These are phyloP conservation scores for Aspergillus neoniger DNA, from an alignment of 2,329 filamentous ascomycete genomes.

Conservation along the genomic window DNA sequence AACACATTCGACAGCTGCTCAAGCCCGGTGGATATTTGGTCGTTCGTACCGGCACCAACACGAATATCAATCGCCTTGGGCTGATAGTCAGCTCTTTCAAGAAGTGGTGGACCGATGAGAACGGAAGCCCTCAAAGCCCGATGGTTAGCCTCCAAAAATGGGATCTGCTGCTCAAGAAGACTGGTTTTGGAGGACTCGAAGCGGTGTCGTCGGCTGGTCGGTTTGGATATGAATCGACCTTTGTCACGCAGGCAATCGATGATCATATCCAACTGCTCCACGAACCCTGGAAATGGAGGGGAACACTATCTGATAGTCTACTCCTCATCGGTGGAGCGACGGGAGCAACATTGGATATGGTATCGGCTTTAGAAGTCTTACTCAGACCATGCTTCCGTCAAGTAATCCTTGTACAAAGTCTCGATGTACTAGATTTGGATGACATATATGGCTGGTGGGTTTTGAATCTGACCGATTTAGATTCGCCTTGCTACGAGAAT, in stretches of 20 bases:
- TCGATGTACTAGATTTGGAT: background rate
- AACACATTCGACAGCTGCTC: slow-evolving; percentile 25
- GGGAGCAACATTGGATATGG: background rate
- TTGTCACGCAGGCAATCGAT: slow-evolving; percentile 10
- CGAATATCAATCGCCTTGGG: background rate
- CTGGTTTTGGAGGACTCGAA: slow-evolving; percentile 7
- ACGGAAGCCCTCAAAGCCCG: background rate
- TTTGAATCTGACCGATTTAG: background rate
- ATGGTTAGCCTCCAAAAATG: background rate
- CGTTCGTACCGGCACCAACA: background rate
- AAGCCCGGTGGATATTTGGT: slow-evolving; percentile 41
- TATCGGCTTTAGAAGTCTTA: background rate
- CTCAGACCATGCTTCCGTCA: background rate
- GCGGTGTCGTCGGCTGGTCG: background rate
- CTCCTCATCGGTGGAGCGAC: background rate
- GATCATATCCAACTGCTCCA: background rate
- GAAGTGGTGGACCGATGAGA: background rate
- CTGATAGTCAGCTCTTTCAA: background rate
- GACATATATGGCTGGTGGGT: background rate
- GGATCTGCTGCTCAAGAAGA: background rate
- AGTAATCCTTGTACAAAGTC: background rate
- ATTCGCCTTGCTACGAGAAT: background rate
- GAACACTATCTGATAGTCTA: background rate
- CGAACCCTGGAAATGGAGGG: background rate
- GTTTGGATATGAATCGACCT: background rate